Percentiles rank a stretch among this genome's conserved stretches.
Evolutionary conservation across 208 protist genomes (phyloP).

Genomic region (Leishmania turanica): DNA sequence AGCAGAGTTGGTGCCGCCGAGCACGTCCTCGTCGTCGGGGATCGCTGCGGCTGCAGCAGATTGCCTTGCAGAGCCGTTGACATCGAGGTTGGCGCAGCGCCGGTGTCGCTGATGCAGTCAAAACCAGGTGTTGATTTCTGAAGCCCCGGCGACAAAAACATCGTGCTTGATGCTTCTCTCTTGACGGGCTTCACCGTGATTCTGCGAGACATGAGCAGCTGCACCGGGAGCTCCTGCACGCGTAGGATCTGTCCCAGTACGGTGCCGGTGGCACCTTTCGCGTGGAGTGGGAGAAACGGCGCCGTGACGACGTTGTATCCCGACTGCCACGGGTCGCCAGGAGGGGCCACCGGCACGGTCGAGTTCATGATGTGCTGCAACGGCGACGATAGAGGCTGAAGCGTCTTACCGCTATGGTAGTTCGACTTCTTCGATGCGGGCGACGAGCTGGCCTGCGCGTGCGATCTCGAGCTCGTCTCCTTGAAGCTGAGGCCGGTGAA

Average conservation of each 20-base stretch:
- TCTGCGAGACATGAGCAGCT: conserved; percentile 41
- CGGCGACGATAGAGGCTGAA: conserved; percentile 28
- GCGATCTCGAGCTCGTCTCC: not conserved
- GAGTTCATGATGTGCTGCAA: conserved; percentile 28
- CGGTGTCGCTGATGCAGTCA: not conserved
- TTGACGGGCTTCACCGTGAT: conserved; percentile 36
- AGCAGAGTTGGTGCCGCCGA: conserved; percentile 9
- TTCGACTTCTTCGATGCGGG: conserved; percentile 21
- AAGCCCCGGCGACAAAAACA: not conserved
- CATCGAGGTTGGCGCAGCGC: not conserved
- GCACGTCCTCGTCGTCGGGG: not conserved
- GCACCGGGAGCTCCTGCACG: conserved; percentile 54
- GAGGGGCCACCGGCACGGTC: conserved; percentile 18
- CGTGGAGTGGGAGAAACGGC: conserved; percentile 58
- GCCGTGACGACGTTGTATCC: conserved; percentile 73
- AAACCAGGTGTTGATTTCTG: not conserved
- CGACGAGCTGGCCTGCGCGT: not conserved
- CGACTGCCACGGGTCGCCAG: conserved; percentile 57
- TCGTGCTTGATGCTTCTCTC: not conserved
- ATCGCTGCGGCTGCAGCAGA: conserved; percentile 25
- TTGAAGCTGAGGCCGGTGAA: conserved; percentile 43
- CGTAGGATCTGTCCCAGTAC: conserved; percentile 60
- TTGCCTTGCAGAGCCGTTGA: conserved; percentile 7
- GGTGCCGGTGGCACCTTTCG: conserved; percentile 43
- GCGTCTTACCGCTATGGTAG: conserved; percentile 27